Evolutionary conservation across 1,284 basidiomycete genomes (phyloP), one percentile per base, ranked within the genome.

Genomic region (Heterobasidion occidentale): DNA sequence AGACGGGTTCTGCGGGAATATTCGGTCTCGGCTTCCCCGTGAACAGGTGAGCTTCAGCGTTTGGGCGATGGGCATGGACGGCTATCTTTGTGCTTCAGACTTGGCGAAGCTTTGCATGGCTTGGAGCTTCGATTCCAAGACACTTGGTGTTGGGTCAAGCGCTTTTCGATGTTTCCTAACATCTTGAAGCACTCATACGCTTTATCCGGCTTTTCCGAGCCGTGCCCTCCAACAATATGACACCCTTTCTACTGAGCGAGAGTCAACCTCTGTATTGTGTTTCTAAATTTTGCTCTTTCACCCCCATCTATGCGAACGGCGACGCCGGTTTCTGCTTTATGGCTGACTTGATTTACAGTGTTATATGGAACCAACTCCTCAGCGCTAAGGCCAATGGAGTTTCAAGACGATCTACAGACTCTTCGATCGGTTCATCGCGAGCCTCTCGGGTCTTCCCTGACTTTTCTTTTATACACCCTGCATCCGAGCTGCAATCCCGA

Each of bases 1-100:
- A 68, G 20, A 68, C 67, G 14, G 71, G 69, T 5, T 68, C 72
- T 42, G 67, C 65, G 1, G 70, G 72, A 3, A 73, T 74, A 33
- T 63, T 74, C n/a, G 71, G 72, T 1, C 62, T 73, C 2, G 71
- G 71, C 2, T 74, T 74, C 54, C 71, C 72, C 19, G 60, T 70
- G 3, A 65, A 68, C 46, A 71, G 68, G 67, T 68, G 36, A 42
- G 54, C 19, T n/a, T 8, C 9, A 11, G 9, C 15, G 15, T 52
- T 53, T 34, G 1, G 45, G 20, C 33, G 47, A 20, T 50, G 53
- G 17, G 19, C 36, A 52, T 61, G 64, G 51, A 56, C 62, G 35
- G 12, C 19, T 9, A 65, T 67, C 42, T 67, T 27, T 27, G 5
- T 27, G 27, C 27, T 27, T 27, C 27, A 27, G 27, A 5, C 38